A percentile compares a stretch with the other conserved stretches of the same genome.
Conservation (phyloP, 2,329 filamentous ascomycete genomes). For the Hymenoscyphus fructigenus region DNA sequence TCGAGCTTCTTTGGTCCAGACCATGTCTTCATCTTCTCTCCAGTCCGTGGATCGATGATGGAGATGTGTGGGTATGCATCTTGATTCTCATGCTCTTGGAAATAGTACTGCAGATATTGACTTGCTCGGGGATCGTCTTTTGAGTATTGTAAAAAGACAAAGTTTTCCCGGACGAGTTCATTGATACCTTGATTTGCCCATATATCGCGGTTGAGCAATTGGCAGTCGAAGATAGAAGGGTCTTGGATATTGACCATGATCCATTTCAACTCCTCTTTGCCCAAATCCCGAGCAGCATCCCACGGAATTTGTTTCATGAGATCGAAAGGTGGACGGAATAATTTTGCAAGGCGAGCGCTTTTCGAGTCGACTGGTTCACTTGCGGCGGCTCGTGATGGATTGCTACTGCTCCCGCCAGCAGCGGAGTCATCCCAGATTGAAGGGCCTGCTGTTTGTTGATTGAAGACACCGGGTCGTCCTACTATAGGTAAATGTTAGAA, state of each 20-base stretch:
- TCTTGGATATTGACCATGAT: conserved; percentile 95
- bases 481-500: conserved; percentile 25
- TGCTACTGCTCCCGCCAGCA: conserved; percentile 47
- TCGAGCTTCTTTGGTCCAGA: conserved; percentile 77
- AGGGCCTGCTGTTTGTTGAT: conserved; percentile 51
- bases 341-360: conserved; percentile 77
- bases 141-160: conserved; percentile 92
- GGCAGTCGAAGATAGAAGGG: conserved; percentile 89
- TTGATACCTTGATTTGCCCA: conserved; percentile 86
- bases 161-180: conserved; percentile 84
- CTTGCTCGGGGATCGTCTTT: conserved; percentile 78
- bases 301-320: conserved; percentile 79
- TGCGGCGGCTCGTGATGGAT: conserved; percentile 59
- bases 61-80: conserved; percentile 94
- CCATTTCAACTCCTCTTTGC: conserved; percentile 90
- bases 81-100: conserved; percentile 72
- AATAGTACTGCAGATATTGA: conserved; percentile 90
- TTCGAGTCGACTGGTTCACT: conserved; percentile 65
- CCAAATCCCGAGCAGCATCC: conserved; percentile 80
- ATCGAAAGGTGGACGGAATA: conserved; percentile 91
- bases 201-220: conserved; percentile 88
- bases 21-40: conserved; percentile 97
- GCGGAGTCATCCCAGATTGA: conserved; percentile 50
- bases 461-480: conserved; percentile 64
- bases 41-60: conserved; percentile 91